These are phyloP conservation scores for Micractinium conductrix DNA, from an alignment of 139 green algal species.

Conservation along the genomic window DNA sequence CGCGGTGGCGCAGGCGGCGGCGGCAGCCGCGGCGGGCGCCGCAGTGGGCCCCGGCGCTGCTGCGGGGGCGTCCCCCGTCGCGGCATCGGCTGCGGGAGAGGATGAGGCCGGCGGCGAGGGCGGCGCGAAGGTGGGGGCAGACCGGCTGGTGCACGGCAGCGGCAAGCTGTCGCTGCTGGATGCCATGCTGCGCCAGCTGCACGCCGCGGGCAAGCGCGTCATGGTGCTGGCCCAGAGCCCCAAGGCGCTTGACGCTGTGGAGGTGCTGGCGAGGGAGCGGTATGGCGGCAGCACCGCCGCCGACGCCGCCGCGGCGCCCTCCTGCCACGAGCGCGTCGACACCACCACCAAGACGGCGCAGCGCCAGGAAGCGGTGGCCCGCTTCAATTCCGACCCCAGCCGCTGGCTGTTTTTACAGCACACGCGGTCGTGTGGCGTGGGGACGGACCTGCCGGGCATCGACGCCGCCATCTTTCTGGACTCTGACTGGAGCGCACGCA, in stretches of 20 bases:
- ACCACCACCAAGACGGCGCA: slow-evolving; percentile 46
- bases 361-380: slow-evolving; percentile 55
- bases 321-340: slow-evolving; percentile 58
- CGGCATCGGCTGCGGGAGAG: neutral
- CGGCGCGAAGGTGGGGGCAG: neutral
- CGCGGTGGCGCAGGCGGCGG: neutral
- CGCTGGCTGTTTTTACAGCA: slow-evolving; percentile 70
- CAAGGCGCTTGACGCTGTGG: slow-evolving; percentile 64
- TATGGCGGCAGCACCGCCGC: slow-evolving; percentile 41
- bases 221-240: slow-evolving; percentile 66
- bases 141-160: slow-evolving; percentile 42
- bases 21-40: slow-evolving; percentile 22
- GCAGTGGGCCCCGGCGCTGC: neutral
- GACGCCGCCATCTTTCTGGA: slow-evolving; percentile 72
- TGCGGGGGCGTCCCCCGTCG: neutral
- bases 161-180: slow-evolving; percentile 77
- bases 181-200: slow-evolving; percentile 61
- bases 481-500: slow-evolving; percentile 74
- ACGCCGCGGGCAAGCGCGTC: slow-evolving; percentile 43
- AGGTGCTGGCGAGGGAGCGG: slow-evolving; percentile 38
- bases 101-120: neutral
- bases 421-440: slow-evolving; percentile 67
- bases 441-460: slow-evolving; percentile 70
- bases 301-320: neutral
- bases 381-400: slow-evolving; percentile 55